A percentile compares a stretch with the other conserved stretches of the same genome.
These are phyloP conservation scores for Excoecaria cochinchinensis DNA, from an alignment of 345 rosid species.

Conservation along the genomic window DNA sequence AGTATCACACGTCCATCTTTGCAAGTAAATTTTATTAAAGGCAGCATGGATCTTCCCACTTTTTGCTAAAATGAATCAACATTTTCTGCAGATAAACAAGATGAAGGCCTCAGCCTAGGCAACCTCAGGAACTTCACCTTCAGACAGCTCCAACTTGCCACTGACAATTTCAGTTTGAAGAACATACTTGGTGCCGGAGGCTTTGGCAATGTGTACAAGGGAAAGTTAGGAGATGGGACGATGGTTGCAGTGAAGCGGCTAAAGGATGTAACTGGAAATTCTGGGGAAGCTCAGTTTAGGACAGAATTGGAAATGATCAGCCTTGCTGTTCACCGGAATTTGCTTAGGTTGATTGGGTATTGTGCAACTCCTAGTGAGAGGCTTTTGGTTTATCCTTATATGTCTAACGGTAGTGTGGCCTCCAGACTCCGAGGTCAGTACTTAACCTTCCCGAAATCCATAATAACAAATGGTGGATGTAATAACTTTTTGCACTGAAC, in stretches of 20 bases:
- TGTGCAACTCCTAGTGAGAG: slow-evolving; percentile 73
- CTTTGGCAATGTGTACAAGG: slow-evolving; percentile 92
- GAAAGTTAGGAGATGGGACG: slow-evolving; percentile 71
- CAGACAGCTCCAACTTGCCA: slow-evolving; percentile 77
- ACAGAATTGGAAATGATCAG: slow-evolving; percentile 96
- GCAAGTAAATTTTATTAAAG: too few species aligned
- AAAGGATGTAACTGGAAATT: slow-evolving; percentile 68
- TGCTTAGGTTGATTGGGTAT: slow-evolving; percentile 77
- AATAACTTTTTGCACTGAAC: background rate
- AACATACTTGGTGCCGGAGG: slow-evolving; percentile 90
- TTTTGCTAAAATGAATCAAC: background rate
- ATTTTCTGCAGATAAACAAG: slow-evolving; percentile 58
- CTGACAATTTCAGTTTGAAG: slow-evolving; percentile 77
- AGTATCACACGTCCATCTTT: background rate
- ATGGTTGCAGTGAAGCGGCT: slow-evolving; percentile 81
- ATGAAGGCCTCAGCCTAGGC: slow-evolving; percentile 70
- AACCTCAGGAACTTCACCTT: slow-evolving; percentile 79
- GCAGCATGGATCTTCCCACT: background rate
- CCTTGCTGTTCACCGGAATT: slow-evolving; percentile 85
- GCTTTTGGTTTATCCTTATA: slow-evolving; percentile 88
- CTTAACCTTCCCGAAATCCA: slow-evolving; percentile 6
- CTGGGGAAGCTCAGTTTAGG: slow-evolving; percentile 84
- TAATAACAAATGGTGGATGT: background rate
- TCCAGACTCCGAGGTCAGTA: slow-evolving; percentile 82
- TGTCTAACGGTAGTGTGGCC: slow-evolving; percentile 96